Base-by-base conservation (phyloP, 2,329 filamentous ascomycete species). In the Coniella vitis region DNA sequence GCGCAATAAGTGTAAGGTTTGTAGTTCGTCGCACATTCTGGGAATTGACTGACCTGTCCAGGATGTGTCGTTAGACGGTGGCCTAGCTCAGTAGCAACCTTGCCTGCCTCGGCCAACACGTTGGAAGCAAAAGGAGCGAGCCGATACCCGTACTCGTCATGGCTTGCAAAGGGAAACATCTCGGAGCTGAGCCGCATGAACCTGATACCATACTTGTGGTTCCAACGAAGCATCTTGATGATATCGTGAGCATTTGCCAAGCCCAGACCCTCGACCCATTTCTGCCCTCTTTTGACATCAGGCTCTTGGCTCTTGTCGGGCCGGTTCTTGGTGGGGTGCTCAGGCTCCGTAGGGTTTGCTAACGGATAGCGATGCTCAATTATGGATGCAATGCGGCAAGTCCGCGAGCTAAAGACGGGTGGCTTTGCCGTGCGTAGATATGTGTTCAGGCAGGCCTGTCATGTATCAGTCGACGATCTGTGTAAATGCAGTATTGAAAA, bases 141-240 rank as follows among this genome's bases (percentile, higher is more conserved):
- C 57, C 81, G 85, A 65, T 97, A 97, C 0, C 90, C 91, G 56
- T 95, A 85, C 54, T 88, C 85, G 20, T 79, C 76, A 60, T 97
- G 91, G 55, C 87, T 94, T 2, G 91, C 91, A 63, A 96, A 96
- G 0, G 91, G 91, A 56, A 97, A 97, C 87, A 96, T 96, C 58
- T 96, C 91, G 47, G 88, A 95, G 57, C 88, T 95, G 17, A 97
- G 72, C 1, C 91, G 81, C 79, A 97, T 81, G 64, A 97, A 96
- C 57, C 83, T 90, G 67, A 97, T 97, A 35, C 85, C 84, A 56
- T 91, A 96, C 57, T 81, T 86, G 55, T 94, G 84, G 61, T 97
- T 96, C 91, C 91, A 97, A 1, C 81, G 78, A 8, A 96, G 61
- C 80, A 96, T 88, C 65, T 94, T 95, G 49, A 77, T 69, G 29